phyloP scores from a whole-genome alignment of 768 basidiomycete genomes.

The Xerocomus brunneocitrinus region DNA sequence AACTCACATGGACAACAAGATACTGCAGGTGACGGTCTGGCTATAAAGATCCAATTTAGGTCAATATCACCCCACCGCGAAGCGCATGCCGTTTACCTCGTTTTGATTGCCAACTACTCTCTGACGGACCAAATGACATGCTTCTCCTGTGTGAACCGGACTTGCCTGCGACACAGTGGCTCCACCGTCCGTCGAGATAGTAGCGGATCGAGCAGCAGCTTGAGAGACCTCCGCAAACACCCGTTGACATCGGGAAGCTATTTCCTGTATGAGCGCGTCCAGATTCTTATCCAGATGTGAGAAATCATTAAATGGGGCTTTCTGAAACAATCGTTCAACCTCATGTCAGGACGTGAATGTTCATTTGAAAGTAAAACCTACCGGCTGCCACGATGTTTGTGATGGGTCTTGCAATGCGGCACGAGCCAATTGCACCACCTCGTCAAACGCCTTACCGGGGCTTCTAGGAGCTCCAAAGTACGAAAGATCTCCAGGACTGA shows the following conservation, averaged over 20 bases:
- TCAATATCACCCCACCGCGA: conserved; percentile 23
- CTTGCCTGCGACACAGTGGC: conserved; percentile 30
- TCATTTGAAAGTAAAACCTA: conserved; percentile 36
- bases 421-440: conserved; percentile 46
- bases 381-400: conserved; percentile 48
- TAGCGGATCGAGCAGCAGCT: conserved; percentile 60
- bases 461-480: conserved; percentile 19
- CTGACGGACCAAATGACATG: conserved; percentile 46
- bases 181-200: conserved; percentile 32
- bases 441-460: conserved; percentile 25
- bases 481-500: conserved; percentile 31
- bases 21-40: conserved; percentile 46
- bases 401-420: conserved; percentile 44
- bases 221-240: conserved; percentile 60
- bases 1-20: conserved; percentile 45
- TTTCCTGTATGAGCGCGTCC: conserved; percentile 56
- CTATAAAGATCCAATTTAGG: conserved; percentile 32
- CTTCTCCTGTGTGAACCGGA: conserved; percentile 26
- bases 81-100: conserved; percentile 42
- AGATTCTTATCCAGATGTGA: conserved; percentile 64
- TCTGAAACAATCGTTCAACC: conserved; percentile 37
- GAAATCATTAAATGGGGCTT: conserved; percentile 45
- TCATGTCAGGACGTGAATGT: conserved; percentile 22
- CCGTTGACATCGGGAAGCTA: conserved; percentile 55
- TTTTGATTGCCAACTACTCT: conserved; percentile 43